phyloP scores from a whole-genome alignment of 176 grass and related monocot species.

The Miscanthus lutarioriparius region DNA sequence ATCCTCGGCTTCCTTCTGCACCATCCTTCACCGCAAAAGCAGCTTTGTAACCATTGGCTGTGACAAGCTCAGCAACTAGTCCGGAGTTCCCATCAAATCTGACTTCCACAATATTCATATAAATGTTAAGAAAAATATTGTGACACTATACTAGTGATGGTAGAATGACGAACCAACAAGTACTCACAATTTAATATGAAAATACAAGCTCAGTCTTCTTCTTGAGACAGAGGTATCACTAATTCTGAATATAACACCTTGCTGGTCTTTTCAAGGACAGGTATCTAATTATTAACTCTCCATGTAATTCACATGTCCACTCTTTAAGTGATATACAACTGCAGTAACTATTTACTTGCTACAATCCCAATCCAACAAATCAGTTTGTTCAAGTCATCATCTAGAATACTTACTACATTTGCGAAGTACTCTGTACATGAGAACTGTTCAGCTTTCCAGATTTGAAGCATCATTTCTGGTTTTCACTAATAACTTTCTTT shows the following conservation, averaged over 20 bases:
- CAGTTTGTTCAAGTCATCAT: neutral
- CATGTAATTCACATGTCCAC: neutral
- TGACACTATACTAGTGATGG: neutral
- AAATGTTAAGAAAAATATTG: slow-evolving; percentile 11
- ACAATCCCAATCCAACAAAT: neutral
- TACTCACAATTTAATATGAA: neutral
- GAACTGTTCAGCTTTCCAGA: neutral
- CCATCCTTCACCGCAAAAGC: slow-evolving; percentile 92
- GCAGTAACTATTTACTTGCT: neutral
- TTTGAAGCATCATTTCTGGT: neutral
- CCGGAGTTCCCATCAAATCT: slow-evolving; percentile 89
- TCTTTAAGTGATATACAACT: neutral
- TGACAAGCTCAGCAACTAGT: slow-evolving; percentile 78
- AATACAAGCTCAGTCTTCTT: slow-evolving; percentile 5
- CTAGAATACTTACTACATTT: neutral
- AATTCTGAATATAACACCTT: neutral
- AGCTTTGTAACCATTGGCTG: slow-evolving; percentile 88
- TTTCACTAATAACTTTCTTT: neutral
- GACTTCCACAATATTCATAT: slow-evolving; percentile 36
- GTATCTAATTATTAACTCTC: neutral
- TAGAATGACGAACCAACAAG: neutral
- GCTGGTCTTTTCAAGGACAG: neutral
- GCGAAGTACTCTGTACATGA: too few species aligned
- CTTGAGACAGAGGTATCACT: neutral
- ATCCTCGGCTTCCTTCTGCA: slow-evolving; percentile 81